Conservation (phyloP, 2,329 filamentous ascomycete species). For the Pseudovirgaria hyperparasitica region DNA sequence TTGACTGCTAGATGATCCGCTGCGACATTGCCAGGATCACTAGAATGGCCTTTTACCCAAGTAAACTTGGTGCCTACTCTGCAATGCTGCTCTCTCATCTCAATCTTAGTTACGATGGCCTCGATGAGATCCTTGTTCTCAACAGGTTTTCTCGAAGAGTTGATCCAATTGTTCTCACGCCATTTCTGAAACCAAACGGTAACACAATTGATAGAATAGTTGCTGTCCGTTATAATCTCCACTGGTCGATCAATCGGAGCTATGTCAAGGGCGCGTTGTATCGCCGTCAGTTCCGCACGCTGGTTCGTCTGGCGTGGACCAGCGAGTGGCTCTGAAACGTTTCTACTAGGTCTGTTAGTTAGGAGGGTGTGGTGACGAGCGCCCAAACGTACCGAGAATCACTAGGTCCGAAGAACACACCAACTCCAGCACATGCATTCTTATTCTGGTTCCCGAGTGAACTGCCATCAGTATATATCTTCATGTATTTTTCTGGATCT, state of each 20-base stretch:
- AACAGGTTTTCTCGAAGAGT: constrained; percentile 54
- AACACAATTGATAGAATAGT: constrained; percentile 81
- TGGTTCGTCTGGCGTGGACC: constrained; percentile 82
- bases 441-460: constrained; percentile 44
- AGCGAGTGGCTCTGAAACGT: constrained; percentile 62
- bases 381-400: constrained; percentile 37
- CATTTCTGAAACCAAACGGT: constrained; percentile 73
- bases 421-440: constrained; percentile 46
- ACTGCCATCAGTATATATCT: constrained; percentile 53
- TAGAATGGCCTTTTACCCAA: constrained; percentile 83
- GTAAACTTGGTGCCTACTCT: constrained; percentile 54
- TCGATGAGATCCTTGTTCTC: constrained; percentile 80
- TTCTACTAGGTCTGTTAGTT: constrained; percentile 28
- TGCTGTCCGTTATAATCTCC: constrained; percentile 76
- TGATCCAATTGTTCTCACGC: constrained; percentile 67
- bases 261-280: constrained; percentile 69
- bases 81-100: constrained; percentile 45
- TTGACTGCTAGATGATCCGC: constrained; percentile 68
- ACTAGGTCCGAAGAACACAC: constrained; percentile 50
- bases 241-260: constrained; percentile 55
- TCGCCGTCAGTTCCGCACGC: constrained; percentile 84
- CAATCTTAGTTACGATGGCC: constrained; percentile 56
- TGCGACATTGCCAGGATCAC: constrained; percentile 60
- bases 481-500: constrained; percentile 39
- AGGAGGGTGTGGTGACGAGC: constrained; percentile 5